Evolutionary conservation across 2,329 filamentous ascomycete genomes (phyloP).

Genomic region (Raffaelea ambrosiae): DNA sequence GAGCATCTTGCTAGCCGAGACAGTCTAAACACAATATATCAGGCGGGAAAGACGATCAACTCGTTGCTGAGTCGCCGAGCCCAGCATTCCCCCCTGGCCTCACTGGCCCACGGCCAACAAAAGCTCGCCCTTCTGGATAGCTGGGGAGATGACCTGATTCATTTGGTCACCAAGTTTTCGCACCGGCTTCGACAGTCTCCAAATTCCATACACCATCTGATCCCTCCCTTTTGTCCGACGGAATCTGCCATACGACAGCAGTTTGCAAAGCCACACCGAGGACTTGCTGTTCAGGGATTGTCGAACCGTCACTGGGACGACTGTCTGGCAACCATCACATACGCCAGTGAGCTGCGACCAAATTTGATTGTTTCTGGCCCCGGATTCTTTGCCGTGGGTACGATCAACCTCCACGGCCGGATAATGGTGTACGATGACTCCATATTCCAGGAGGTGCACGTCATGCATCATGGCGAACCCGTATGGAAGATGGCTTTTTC

Average conservation of each 20-base stretch:
- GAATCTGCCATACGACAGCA: conserved; percentile 15
- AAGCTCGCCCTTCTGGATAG: conserved; percentile 9
- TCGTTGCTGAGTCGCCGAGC: conserved; percentile 7
- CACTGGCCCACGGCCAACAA: conserved; percentile 1
- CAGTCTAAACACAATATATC: conserved; percentile 14
- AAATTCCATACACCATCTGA: conserved; percentile 14
- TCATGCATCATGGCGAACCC: conserved; percentile 12
- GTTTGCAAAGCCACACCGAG: conserved; percentile 11
- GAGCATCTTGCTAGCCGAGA: conserved; percentile 11
- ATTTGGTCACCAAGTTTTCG: conserved; percentile 16
- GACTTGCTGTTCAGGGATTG: conserved; percentile 13
- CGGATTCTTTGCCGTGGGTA: conserved; percentile 11
- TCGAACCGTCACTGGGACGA: conserved; percentile 14
- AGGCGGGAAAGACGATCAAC: conserved; percentile 16
- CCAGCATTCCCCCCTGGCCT: no score
- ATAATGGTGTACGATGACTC: conserved; percentile 15
- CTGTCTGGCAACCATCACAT: conserved; percentile 15
- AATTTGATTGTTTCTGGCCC: not conserved
- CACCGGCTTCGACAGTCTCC: conserved; percentile 9
- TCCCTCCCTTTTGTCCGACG: conserved; percentile 17
- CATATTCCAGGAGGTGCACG: conserved; percentile 12
- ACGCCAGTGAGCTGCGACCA: conserved; percentile 5
- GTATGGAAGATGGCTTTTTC: conserved; percentile 15
- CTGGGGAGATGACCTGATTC: conserved; percentile 17
- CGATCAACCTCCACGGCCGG: not conserved